Evolutionary conservation across 371 early-diverging fungal genomes (phyloP).

Genomic region (Mucor ambiguus): DNA sequence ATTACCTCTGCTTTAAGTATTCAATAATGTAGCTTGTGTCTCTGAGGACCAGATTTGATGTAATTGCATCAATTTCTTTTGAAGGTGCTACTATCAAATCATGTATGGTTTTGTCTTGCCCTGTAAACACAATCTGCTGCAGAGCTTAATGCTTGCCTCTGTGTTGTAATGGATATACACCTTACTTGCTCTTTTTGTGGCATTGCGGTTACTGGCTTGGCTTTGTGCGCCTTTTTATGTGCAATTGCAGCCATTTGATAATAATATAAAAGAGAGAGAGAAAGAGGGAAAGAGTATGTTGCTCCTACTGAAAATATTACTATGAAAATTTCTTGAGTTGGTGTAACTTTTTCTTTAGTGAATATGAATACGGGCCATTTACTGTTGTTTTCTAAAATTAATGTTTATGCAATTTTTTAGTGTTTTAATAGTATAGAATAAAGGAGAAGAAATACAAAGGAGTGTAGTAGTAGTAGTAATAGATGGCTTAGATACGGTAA

Average conservation of each 20-base stretch:
- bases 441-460: neutral
- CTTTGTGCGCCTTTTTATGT: constrained; percentile 8
- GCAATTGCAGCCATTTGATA: constrained; percentile 6
- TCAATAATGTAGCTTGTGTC: constrained; percentile 26
- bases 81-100: constrained; percentile 26
- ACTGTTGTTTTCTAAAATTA: neutral
- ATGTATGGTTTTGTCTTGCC: constrained; percentile 18
- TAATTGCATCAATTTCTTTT: constrained; percentile 19
- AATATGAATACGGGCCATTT: neutral
- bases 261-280: neutral
- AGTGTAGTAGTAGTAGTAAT: neutral
- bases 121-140: constrained; percentile 17
- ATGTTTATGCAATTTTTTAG: constrained; percentile 1
- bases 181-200: constrained; percentile 14
- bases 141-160: neutral
- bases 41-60: constrained; percentile 15
- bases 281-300: neutral
- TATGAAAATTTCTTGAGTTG: neutral
- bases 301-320: neutral
- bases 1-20: constrained; percentile 30
- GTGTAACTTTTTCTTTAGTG: neutral
- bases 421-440: constrained; percentile 4
- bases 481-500: constrained; percentile 31
- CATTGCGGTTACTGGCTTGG: neutral
- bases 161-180: neutral